Evolutionary conservation across 805 yeast species (phyloP).

Genomic region (Kluyveromyces dobzhanskii): DNA sequence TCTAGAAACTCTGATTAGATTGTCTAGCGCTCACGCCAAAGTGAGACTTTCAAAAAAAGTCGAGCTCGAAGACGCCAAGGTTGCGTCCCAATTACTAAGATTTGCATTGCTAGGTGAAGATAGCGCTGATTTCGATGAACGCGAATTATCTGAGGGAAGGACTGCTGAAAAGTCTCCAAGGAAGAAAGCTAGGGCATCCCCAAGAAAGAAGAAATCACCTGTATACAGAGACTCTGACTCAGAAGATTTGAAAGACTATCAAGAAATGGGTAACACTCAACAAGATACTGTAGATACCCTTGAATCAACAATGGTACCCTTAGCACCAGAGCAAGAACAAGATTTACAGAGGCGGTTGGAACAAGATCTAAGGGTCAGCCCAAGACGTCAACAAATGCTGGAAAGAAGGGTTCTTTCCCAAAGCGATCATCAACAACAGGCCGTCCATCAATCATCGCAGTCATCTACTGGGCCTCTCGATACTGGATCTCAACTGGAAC

Average conservation of each 20-base stretch:
- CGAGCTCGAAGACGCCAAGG: conserved; percentile 67
- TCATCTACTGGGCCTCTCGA: conserved; percentile 4
- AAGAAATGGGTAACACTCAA: conserved; percentile 9
- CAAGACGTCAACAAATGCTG: conserved; percentile 10
- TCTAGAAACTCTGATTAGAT: conserved; percentile 87
- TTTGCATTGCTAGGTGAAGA: conserved; percentile 61
- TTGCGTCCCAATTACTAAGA: conserved; percentile 78
- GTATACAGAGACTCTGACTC: conserved; percentile 27
- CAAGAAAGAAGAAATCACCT: conserved; percentile 28
- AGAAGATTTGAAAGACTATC: conserved; percentile 23
- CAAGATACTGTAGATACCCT: conserved; percentile 7
- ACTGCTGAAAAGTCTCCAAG: conserved; percentile 29
- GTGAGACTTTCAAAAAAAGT: conserved; percentile 76
- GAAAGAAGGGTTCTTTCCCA: conserved; percentile 2
- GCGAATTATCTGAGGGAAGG: conserved; percentile 18
- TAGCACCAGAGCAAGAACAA: conserved; percentile 26
- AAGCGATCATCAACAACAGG: background rate
- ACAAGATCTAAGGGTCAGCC: conserved; percentile 24
- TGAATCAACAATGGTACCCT: conserved; percentile 19
- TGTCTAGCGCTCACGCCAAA: conserved; percentile 94
- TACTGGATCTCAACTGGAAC: conserved; percentile 8
- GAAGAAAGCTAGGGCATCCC: conserved; percentile 27
- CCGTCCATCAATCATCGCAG: background rate
- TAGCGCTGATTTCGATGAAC: conserved; percentile 16
- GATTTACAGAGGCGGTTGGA: conserved; percentile 23